phyloP scores from a whole-genome alignment of 345 rosid genomes.

The Hypericum androsaemum region DNA sequence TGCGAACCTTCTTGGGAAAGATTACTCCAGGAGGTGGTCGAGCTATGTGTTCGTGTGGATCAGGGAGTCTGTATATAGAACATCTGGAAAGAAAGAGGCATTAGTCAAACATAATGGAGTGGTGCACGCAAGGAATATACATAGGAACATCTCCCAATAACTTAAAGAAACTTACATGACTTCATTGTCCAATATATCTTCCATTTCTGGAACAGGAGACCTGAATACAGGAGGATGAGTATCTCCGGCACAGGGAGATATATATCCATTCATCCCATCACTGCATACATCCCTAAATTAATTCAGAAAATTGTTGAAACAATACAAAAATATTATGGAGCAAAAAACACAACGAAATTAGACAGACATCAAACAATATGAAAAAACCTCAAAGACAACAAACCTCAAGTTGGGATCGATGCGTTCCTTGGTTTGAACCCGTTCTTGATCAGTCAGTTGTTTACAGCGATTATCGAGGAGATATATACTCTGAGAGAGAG shows the following conservation, averaged over 20 bases:
- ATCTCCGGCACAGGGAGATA: slow-evolving; percentile 71
- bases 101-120: not conserved
- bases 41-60: slow-evolving; percentile 49
- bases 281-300: slow-evolving; percentile 51
- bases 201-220: slow-evolving; percentile 74
- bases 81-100: slow-evolving; percentile 42
- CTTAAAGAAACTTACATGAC: slow-evolving; percentile 54
- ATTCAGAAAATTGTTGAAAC: slow-evolving; percentile 26
- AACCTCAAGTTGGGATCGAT: slow-evolving; percentile 70
- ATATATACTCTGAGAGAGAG: slow-evolving; percentile 62
- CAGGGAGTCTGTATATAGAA: slow-evolving; percentile 73
- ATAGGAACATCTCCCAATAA: not conserved
- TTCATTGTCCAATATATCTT: slow-evolving; percentile 76
- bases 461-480: slow-evolving; percentile 54
- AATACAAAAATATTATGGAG: not conserved
- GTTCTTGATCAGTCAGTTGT: slow-evolving; percentile 35
- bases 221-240: slow-evolving; percentile 61
- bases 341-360: not conserved
- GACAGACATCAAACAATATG: not conserved
- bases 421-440: slow-evolving; percentile 36
- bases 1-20: slow-evolving; percentile 63
- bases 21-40: slow-evolving; percentile 51
- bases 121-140: slow-evolving; percentile 5
- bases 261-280: slow-evolving; percentile 91
- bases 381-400: slow-evolving; percentile 14